These are phyloP conservation scores for Datisca glomerata DNA, from an alignment of 306 rosid genomes.

Conservation along the genomic window DNA sequence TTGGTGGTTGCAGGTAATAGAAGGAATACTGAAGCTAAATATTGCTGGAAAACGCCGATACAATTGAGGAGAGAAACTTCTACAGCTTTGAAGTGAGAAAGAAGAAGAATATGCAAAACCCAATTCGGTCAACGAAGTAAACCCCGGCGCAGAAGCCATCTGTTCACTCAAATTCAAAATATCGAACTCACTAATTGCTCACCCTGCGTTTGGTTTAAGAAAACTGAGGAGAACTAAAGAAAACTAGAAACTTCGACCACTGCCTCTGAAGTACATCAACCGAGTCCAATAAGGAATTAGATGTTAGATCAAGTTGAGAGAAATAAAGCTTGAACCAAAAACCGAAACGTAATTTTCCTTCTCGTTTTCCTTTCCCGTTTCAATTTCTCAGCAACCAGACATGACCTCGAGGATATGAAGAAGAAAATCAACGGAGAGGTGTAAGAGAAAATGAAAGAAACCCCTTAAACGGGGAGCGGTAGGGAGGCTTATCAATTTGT, in stretches of 20 bases:
- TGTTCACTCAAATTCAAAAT: slow-evolving; percentile 3
- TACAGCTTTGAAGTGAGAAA: slow-evolving; percentile 22
- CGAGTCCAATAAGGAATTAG: not conserved
- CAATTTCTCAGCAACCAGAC: slow-evolving; percentile 26
- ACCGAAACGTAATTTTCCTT: not conserved
- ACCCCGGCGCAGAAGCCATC: slow-evolving; percentile 52
- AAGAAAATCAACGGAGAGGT: not conserved
- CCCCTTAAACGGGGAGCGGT: not conserved
- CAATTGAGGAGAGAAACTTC: slow-evolving; percentile 16
- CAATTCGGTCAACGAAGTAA: slow-evolving; percentile 29
- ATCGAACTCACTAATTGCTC: not conserved
- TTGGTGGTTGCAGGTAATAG: slow-evolving; percentile 15
- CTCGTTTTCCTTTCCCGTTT: slow-evolving; percentile 3
- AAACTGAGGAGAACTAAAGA: slow-evolving; percentile 1
- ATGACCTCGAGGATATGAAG: not conserved
- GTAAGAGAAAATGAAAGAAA: not conserved
- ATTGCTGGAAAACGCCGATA: slow-evolving; percentile 14
- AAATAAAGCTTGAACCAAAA: not conserved
- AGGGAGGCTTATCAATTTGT: not conserved
- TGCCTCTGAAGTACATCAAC: not conserved
- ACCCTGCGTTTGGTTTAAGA: slow-evolving; percentile 5
- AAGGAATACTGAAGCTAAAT: slow-evolving; percentile 21
- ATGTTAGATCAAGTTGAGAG: not conserved
- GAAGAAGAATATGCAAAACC: slow-evolving; percentile 28
- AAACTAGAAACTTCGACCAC: not conserved